Base-by-base conservation (phyloP, 176 grass and related monocot species). In the Dactylis glomerata region DNA sequence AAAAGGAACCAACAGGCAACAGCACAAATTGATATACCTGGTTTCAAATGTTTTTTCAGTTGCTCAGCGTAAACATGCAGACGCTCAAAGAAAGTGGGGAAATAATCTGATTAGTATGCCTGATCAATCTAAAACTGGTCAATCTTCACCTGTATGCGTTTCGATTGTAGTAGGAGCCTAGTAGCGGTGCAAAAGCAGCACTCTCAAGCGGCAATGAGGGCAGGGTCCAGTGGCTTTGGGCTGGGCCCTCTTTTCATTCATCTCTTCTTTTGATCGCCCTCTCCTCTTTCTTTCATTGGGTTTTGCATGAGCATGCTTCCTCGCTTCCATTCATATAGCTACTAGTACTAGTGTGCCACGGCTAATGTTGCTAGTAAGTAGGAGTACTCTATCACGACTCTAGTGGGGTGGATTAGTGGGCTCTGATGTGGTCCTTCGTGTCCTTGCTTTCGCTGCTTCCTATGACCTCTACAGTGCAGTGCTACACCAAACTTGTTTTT, bases 381-480 rank as follows among this genome's bases (percentile, higher is more conserved):
- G 22, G 54, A 57, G 54, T 57, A 61, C 57, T 61, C 57, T 61
- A 61, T 26, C 31, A 63, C 59, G 76, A 69, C 45, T 64, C 64
- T 32, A 64, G 33, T 14, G 67, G 11, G 20, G 42, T 62, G 77
- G 42, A 66, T 30, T 50, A 52, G 74, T 84, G 85, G 44, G 12
- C 44, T 13, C 44, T 3, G 44, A 45, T 45, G 50, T 52, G 19
- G 78, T 84, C 88, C 90, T 82, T 49, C 68, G 31, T 88, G 68
- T 56, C 52, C 77, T 58, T 86, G 68, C 77, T 87, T 88, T 92
- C 90, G 78, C 88, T 84, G 31, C 78, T 86, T 81, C 88, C 90
- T 79, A 95, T 71, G 82, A 28, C 78, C 68, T 75, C 62, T 78
- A 50, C 77, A 68, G 37, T 20, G 13, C 33, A 1, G 50, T 79